phyloP scores from a whole-genome alignment of 164 flowering plant species.

The Piper betle region DNA sequence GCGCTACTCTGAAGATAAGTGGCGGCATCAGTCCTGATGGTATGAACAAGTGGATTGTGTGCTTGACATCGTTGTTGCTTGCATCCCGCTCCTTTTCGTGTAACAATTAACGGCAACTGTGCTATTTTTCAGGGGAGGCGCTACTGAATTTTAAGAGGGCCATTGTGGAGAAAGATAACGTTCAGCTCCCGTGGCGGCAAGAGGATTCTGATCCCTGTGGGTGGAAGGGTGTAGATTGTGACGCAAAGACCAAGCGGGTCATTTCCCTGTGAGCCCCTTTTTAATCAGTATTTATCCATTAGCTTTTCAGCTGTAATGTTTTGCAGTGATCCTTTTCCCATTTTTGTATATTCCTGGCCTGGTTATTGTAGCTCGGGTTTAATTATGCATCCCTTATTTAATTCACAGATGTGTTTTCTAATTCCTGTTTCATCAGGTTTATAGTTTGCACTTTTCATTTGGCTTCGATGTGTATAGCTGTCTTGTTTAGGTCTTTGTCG shows the following conservation, averaged over 20 bases:
- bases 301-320: too few species aligned
- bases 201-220: slow-evolving; percentile 92
- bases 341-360: not conserved
- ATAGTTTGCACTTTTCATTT: not conserved
- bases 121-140: slow-evolving; percentile 51
- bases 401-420: too few species aligned
- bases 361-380: too few species aligned
- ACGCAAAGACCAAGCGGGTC: slow-evolving; percentile 63
- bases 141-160: slow-evolving; percentile 65
- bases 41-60: slow-evolving; percentile 4
- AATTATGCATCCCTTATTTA: too few species aligned
- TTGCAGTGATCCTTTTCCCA: not conserved
- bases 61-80: not conserved
- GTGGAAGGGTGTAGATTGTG: slow-evolving; percentile 90
- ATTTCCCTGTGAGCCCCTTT: slow-evolving; percentile 49
- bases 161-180: slow-evolving; percentile 50
- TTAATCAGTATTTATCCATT: not conserved
- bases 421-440: too few species aligned
- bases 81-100: not conserved
- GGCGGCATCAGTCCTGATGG: slow-evolving; percentile 46
- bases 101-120: not conserved
- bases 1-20: slow-evolving; percentile 14
- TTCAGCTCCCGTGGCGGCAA: slow-evolving; percentile 71
- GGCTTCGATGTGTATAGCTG: too few species aligned
- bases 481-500: too few species aligned